Conservation (phyloP, 257 asterid species). For the Euphrasia confusa region DNA sequence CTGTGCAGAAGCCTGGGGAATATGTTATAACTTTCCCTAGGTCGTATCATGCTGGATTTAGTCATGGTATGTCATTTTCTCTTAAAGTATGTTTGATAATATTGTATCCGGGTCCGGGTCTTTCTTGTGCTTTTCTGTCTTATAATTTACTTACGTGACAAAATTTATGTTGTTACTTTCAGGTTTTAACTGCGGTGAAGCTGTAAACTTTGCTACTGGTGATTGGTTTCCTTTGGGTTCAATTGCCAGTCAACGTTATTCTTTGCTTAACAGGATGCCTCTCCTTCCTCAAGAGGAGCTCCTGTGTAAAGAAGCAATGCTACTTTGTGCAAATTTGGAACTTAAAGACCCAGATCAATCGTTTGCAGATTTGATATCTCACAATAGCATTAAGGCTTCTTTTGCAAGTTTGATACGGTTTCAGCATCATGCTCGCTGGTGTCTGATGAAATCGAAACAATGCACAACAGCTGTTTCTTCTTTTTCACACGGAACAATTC, state of each 20-base stretch:
- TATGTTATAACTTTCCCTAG: constrained; percentile 87
- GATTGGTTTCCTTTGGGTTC: constrained; percentile 93
- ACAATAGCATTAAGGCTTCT: constrained; percentile 50
- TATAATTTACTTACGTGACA: constrained; percentile 28
- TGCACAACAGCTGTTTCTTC: constrained; percentile 44
- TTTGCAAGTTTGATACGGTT: constrained; percentile 75
- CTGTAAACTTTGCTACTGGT: constrained; percentile 90
- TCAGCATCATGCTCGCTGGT: constrained; percentile 88
- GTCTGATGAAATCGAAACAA: constrained; percentile 49
- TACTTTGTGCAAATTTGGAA: constrained; percentile 38
- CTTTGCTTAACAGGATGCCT: constrained; percentile 75
- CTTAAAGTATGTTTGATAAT: constrained; percentile 20
- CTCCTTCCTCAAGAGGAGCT: constrained; percentile 97
- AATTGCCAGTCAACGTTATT: constrained; percentile 87
- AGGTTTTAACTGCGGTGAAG: constrained; percentile 99
- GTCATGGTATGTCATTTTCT: constrained; percentile 64
- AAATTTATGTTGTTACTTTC: constrained; percentile 27
- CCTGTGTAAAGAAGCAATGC: constrained; percentile 92
- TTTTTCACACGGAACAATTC: constrained; percentile 74
- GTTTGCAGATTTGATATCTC: constrained; percentile 42
- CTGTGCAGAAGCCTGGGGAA: constrained; percentile 95
- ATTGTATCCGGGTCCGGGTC: constrained; percentile 1
- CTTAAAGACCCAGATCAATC: constrained; percentile 43
- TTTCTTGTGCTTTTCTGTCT: constrained; percentile 8
- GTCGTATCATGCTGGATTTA: constrained; percentile 98